These are phyloP conservation scores for Pyrus communis DNA, from an alignment of 306 rosid species.

Conservation along the genomic window DNA sequence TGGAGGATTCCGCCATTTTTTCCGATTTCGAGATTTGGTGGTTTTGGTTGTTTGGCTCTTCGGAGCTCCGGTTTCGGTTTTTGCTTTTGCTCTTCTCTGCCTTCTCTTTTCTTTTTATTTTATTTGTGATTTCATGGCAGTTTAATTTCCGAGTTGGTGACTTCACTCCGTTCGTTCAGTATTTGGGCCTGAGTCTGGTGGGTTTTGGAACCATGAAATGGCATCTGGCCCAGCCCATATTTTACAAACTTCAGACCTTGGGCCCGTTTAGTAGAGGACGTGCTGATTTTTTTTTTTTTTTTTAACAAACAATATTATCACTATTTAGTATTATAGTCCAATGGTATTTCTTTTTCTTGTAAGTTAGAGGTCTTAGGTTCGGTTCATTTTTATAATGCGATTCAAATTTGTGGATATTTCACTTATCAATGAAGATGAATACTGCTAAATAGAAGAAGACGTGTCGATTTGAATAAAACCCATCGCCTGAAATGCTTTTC, in stretches of 20 bases:
- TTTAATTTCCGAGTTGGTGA: background rate
- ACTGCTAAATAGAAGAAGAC: too few species aligned
- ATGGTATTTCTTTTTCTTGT: rapidly evolving
- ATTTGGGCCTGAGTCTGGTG: background rate
- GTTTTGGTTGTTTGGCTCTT: background rate
- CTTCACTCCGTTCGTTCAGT: background rate
- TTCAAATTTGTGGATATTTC: rapidly evolving
- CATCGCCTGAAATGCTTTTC: too few species aligned
- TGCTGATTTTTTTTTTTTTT: too few species aligned
- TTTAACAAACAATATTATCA: too few species aligned
- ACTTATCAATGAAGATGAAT: rapidly evolving
- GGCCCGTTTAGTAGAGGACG: too few species aligned
- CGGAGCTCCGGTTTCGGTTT: background rate
- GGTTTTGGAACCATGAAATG: background rate
- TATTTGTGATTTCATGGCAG: background rate
- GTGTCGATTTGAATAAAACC: too few species aligned
- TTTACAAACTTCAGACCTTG: background rate
- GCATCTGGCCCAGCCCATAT: background rate
- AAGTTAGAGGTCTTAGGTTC: rapidly evolving
- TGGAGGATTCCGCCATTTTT: constrained; percentile 78
- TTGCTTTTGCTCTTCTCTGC: background rate
- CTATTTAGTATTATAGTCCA: too few species aligned
- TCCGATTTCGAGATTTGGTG: background rate
- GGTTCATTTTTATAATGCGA: too few species aligned
- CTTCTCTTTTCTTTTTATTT: too few species aligned